Evolutionary conservation across 1,139 yeast genomes (phyloP), one percentile per base, ranked within the genome.

Genomic region (Pneumocystis sp.): DNA sequence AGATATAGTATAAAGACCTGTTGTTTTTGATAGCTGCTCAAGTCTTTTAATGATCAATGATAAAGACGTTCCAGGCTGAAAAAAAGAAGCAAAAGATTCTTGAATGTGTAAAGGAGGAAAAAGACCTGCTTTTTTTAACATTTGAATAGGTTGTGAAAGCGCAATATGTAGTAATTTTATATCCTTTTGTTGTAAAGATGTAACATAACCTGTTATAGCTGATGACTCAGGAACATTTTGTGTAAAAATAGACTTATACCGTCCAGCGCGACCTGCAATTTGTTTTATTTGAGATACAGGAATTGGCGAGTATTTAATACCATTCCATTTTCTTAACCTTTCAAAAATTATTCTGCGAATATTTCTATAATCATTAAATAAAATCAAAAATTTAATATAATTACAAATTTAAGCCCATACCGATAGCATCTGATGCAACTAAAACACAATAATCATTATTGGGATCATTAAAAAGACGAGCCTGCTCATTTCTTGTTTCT

Each of bases 231-330:
- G 21, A 66, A 50, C 62, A 63, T n/a, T 62, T n/a, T 35, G 64
- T 29, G 44, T 59, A 62, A 37, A 62, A 57, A 7, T 67, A 17
- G 72, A 70, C 67, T 79, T 79, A 72, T 78, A 93, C 67, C 99
- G 77, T 0, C 99, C 99, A 0, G 98, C 98, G 69, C 99, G 79
- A 0, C 99, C 99, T 1, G 95, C 97, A 69, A 93, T 93, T 74
- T 93, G 99, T 73, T 89, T 89, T 39, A 86, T 82, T 65, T 86
- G 85, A 0, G 95, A 85, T 3, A 82, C 77, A 0, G 86, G 78
- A 59, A 91, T 75, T 1, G 75, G 75, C 2, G 76, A 76, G 69
- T 79, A 75, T 29, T 75, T 76, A 21, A 72, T 73, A 3, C 97
- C 97, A 73, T 90, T 83, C 71, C 82, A 93, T 74, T 93, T 95